Conservation (phyloP, 441 rosid species). For the Bruguiera hainesii region DNA sequence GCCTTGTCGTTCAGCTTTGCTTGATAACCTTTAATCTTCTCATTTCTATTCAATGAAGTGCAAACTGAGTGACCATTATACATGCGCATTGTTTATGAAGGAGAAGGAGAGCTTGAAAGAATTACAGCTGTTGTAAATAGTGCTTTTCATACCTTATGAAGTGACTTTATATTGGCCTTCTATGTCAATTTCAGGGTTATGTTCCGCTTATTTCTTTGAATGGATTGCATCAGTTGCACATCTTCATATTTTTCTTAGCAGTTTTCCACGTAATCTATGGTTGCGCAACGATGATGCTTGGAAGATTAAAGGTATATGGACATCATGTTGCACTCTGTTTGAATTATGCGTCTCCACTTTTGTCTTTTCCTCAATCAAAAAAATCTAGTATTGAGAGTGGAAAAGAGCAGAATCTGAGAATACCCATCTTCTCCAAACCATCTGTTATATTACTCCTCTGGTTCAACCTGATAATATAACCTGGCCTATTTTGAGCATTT, state of each 20-base stretch:
- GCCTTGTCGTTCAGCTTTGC: background rate
- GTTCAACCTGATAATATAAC: no score
- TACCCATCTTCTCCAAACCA: no score
- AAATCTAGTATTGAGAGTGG: no score
- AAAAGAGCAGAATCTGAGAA: no score
- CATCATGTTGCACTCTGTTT: background rate
- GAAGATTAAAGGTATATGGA: slow-evolving; percentile 67
- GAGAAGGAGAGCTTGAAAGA: no score
- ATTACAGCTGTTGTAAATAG: no score
- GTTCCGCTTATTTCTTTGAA: slow-evolving; percentile 68
- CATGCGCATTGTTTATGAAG: background rate
- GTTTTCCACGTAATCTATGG: slow-evolving; percentile 85
- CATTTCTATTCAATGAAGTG: background rate
- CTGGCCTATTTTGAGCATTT: no score
- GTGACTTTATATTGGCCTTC: background rate
- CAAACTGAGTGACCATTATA: no score
- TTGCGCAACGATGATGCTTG: slow-evolving; percentile 75
- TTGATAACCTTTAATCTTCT: background rate
- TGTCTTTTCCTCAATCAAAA: background rate
- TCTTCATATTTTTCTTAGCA: slow-evolving; percentile 88
- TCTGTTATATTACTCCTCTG: no score
- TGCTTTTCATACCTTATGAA: background rate
- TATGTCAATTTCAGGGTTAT: slow-evolving; percentile 37
- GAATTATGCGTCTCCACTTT: background rate
- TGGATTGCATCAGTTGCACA: slow-evolving; percentile 87